These are phyloP conservation scores for Panicum miliaceum DNA, from an alignment of 176 grass and related monocot species.

Conservation along the genomic window DNA sequence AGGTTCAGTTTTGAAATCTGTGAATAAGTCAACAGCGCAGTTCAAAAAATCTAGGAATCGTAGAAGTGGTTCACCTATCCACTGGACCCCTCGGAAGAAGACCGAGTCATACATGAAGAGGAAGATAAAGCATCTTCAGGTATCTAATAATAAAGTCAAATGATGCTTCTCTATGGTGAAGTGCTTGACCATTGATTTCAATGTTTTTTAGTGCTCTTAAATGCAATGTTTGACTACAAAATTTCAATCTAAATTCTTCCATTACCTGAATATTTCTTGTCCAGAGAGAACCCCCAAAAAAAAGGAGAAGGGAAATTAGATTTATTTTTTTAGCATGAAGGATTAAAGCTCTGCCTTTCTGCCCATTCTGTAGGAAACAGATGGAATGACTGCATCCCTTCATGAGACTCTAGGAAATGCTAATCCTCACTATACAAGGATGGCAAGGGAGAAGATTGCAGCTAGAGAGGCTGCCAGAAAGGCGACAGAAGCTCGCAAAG, in stretches of 20 bases:
- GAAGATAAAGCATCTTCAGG: constrained; percentile 94
- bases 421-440: constrained; percentile 88
- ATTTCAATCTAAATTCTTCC: neutral
- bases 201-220: neutral
- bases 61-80: constrained; percentile 63
- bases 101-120: constrained; percentile 87
- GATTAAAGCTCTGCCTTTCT: constrained; percentile 33
- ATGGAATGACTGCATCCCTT: constrained; percentile 83
- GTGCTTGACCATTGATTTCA: neutral
- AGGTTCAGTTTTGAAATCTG: constrained; percentile 60
- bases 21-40: constrained; percentile 73
- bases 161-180: constrained; percentile 9
- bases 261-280: neutral
- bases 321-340: constrained; percentile 22
- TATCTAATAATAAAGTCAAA: constrained; percentile 38
- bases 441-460: constrained; percentile 95
- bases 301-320: neutral
- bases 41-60: constrained; percentile 73
- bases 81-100: constrained; percentile 86
- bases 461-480: constrained; percentile 78
- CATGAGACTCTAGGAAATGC: constrained; percentile 77
- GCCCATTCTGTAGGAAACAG: constrained; percentile 61
- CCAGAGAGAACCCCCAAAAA: neutral
- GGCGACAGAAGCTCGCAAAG: constrained; percentile 85
- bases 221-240: neutral